phyloP scores from a whole-genome alignment of 1,139 yeast species.

The Pneumocystis carinii region DNA sequence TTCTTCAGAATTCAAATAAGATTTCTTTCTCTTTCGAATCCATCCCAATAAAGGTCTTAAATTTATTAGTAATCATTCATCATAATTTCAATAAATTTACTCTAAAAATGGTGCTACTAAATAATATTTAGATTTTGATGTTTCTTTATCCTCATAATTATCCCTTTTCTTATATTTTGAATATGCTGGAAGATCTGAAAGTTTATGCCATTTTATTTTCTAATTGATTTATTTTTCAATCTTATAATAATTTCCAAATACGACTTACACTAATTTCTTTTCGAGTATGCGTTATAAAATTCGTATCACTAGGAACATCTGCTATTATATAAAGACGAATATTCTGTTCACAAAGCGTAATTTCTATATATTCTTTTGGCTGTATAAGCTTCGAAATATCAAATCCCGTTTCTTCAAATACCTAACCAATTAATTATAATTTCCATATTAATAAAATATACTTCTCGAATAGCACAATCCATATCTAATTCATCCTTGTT shows the following conservation, averaged over 20 bases:
- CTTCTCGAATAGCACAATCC: slow-evolving; percentile 91
- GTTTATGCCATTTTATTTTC: slow-evolving; percentile 47
- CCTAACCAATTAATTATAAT: neutral
- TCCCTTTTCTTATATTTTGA: slow-evolving; percentile 14
- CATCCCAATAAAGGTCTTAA: slow-evolving; percentile 12
- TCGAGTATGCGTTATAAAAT: slow-evolving; percentile 66
- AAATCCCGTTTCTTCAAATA: slow-evolving; percentile 88
- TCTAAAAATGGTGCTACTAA: slow-evolving; percentile 27
- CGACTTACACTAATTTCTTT: slow-evolving; percentile 52
- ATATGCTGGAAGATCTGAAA: slow-evolving; percentile 32
- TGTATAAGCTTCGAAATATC: slow-evolving; percentile 55
- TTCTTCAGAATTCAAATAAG: neutral
- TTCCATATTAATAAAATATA: neutral
- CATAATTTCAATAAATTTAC: neutral
- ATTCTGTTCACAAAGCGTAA: slow-evolving; percentile 71
- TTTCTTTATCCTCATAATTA: slow-evolving; percentile 6
- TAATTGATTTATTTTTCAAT: slow-evolving; percentile 7
- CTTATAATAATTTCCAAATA: too few species aligned
- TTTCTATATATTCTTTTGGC: slow-evolving; percentile 61
- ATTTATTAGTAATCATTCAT: neutral
- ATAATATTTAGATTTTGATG: slow-evolving; percentile 20
- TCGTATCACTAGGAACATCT: slow-evolving; percentile 62
- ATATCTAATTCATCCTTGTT: slow-evolving; percentile 82
- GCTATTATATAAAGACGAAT: slow-evolving; percentile 67
- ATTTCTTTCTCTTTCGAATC: slow-evolving; percentile 9